A percentile compares a stretch with the other conserved stretches of the same genome.
These are phyloP conservation scores for Phytopythium ostracodes DNA, from an alignment of 352 stramenopile species.

Conservation along the genomic window DNA sequence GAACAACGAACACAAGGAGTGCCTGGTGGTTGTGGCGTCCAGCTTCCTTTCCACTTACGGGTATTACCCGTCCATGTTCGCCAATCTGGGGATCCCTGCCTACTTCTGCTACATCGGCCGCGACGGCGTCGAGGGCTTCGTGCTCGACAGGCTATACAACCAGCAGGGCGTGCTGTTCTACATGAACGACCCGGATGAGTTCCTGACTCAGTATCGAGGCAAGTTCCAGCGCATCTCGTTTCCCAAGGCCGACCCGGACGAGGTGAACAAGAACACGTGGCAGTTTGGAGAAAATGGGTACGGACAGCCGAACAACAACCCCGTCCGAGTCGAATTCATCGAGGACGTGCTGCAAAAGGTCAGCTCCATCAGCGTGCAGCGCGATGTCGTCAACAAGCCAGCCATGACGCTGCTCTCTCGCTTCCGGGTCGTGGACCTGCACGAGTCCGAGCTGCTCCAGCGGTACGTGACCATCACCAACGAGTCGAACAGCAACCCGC, in stretches of 20 bases:
- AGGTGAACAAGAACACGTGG: conserved; percentile 10
- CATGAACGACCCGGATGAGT: conserved; percentile 15
- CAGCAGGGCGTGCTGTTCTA: conserved; percentile 14
- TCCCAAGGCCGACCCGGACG: conserved; percentile 7
- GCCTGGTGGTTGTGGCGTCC: conserved; percentile 30
- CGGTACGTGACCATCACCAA: conserved; percentile 14
- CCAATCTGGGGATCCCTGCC: conserved; percentile 1
- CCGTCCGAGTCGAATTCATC: conserved; percentile 35
- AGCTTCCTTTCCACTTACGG: conserved; percentile 14
- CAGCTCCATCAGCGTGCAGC: conserved; percentile 13
- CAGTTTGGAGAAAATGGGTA: conserved; percentile 7
- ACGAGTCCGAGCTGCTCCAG: conserved; percentile 34
- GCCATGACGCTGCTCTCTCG: conserved; percentile 23
- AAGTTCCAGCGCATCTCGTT: conserved; percentile 12
- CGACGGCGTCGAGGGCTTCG: background rate
- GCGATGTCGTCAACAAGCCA: conserved; percentile 5
- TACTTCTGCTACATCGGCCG: conserved; percentile 7
- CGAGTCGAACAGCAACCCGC: conserved; percentile 3
- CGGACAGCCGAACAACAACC: conserved; percentile 29
- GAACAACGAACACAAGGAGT: conserved; percentile 22
- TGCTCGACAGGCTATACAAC: conserved; percentile 16
- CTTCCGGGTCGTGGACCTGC: conserved; percentile 22
- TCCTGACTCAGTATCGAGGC: conserved; percentile 7
- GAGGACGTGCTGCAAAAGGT: conserved; percentile 30
- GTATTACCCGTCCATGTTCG: conserved; percentile 22